Evolutionary conservation across 495 filamentous ascomycete species (phyloP), one percentile per base, ranked within the genome.

Genomic region (Glutinoglossum americanum): DNA sequence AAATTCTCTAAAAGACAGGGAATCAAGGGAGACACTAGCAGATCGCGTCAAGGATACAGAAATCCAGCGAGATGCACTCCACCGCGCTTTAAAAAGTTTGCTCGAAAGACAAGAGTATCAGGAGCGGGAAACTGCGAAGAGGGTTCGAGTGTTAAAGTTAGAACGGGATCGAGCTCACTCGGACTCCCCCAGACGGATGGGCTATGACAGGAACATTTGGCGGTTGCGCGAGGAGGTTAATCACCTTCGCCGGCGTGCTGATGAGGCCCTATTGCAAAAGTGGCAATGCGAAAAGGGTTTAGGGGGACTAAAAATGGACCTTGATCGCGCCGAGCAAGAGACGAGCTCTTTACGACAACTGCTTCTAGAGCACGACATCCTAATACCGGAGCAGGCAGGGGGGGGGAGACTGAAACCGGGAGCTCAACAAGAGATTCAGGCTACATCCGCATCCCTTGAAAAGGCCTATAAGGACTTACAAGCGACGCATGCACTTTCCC

Each of bases 241-340:
- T 59, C 75, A 80, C 9, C 79, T 98, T 51, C 82, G 92, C 30
- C 81, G 82, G 57, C 82, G 93, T 56, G 89, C 93, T 26, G 89
- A 97, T 62, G 92, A 98, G 57, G 93, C 92, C 23, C 74, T 96
- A n/a, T 87, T 93, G 62, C 85, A 89, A 64, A 97, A 96, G 72
- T 96, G 83, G 78, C 84, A 92, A 69, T 90, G 89, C 58, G 92
- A 98, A 69, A 94, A 94, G 69, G 88, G 89, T 26, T 75, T 98
- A 15, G 77, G 82, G 59, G 89, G 90, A 45, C 72, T 98, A 60
- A 94, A 94, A 69, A 96, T 95, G 85, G 92, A 98, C 65, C 78
- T 98, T 30, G 93, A 98, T 65, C 85, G 89, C 60, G 88, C 92
- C 3, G 85, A 95, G 68, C 84, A 92, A 65, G 93, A 98, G 71